A percentile compares a stretch with the other conserved stretches of the same genome.
Conservation (phyloP, 164 flowering plant genomes). For the Houttuynia cordata region DNA sequence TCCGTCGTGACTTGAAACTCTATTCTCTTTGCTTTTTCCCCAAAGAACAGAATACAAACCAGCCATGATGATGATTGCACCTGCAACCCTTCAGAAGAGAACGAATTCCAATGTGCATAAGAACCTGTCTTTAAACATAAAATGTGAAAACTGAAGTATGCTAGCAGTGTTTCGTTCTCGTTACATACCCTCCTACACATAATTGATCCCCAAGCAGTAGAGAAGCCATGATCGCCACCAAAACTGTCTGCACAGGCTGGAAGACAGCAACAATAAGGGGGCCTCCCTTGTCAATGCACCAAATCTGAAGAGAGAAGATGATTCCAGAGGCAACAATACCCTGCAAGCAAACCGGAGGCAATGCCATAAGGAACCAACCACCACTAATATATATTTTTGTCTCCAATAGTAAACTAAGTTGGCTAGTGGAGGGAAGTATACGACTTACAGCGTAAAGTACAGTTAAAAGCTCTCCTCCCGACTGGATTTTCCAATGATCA, state of each 20-base stretch:
- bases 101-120: neutral
- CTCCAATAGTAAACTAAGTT: neutral
- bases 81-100: conserved; percentile 35
- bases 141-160: neutral
- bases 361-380: neutral
- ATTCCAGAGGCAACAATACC: conserved; percentile 72
- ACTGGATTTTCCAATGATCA: conserved; percentile 48
- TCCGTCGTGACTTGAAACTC: conserved; percentile 17
- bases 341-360: conserved; percentile 14
- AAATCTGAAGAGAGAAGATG: conserved; percentile 56
- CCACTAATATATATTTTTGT: no score
- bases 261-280: conserved; percentile 68
- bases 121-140: neutral
- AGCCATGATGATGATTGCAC: conserved; percentile 46
- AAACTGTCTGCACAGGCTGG: conserved; percentile 62
- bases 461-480: conserved; percentile 50
- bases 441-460: conserved; percentile 57
- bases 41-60: conserved; percentile 65
- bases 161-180: neutral
- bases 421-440: no score
- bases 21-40: conserved; percentile 64
- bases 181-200: conserved; percentile 57
- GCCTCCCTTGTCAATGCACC: conserved; percentile 76
- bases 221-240: conserved; percentile 67
- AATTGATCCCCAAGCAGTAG: conserved; percentile 63